A percentile compares a stretch with the other conserved stretches of the same genome.
Conservation (phyloP, 2,329 filamentous ascomycete species). For the Colletotrichum gigasporum region DNA sequence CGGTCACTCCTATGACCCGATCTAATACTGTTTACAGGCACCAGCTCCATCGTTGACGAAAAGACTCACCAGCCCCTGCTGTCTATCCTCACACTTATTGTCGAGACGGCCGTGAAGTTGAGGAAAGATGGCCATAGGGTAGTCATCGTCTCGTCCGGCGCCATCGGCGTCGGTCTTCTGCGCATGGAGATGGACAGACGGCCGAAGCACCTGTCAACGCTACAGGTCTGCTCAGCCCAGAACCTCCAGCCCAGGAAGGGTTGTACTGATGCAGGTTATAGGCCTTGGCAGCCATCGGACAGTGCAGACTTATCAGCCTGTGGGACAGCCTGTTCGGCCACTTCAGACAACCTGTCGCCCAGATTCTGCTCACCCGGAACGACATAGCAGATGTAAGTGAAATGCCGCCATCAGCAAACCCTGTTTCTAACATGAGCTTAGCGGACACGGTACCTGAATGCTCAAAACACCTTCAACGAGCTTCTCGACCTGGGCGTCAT, state of each 20-base stretch:
- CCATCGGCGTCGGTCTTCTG: slow-evolving; percentile 91
- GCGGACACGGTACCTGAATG: slow-evolving; percentile 94
- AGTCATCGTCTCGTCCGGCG: slow-evolving; percentile 95
- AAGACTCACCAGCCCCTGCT: slow-evolving; percentile 92
- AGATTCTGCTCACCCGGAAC: slow-evolving; percentile 92
- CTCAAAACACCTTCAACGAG: slow-evolving; percentile 92
- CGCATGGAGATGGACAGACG: slow-evolving; percentile 89
- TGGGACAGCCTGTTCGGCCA: slow-evolving; percentile 95
- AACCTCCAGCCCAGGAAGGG: neutral
- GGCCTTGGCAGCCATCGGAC: slow-evolving; percentile 94
- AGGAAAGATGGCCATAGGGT: slow-evolving; percentile 92
- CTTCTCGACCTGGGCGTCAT: slow-evolving; percentile 95
- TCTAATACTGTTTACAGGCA: slow-evolving; percentile 67
- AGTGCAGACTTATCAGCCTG: slow-evolving; percentile 92
- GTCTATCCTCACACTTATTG: slow-evolving; percentile 89
- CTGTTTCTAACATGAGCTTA: slow-evolving; percentile 48
- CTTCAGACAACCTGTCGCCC: slow-evolving; percentile 88
- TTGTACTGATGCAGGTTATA: slow-evolving; percentile 41
- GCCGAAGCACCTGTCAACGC: slow-evolving; percentile 88
- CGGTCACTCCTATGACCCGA: neutral
- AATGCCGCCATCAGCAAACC: neutral
- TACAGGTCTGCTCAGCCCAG: slow-evolving; percentile 67
- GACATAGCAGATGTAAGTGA: slow-evolving; percentile 88
- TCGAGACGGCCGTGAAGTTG: slow-evolving; percentile 90
- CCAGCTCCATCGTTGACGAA: slow-evolving; percentile 98